Evolutionary conservation across 495 filamentous ascomycete species (phyloP), one percentile per base, ranked within the genome.

Genomic region (Apiosordaria backusii): DNA sequence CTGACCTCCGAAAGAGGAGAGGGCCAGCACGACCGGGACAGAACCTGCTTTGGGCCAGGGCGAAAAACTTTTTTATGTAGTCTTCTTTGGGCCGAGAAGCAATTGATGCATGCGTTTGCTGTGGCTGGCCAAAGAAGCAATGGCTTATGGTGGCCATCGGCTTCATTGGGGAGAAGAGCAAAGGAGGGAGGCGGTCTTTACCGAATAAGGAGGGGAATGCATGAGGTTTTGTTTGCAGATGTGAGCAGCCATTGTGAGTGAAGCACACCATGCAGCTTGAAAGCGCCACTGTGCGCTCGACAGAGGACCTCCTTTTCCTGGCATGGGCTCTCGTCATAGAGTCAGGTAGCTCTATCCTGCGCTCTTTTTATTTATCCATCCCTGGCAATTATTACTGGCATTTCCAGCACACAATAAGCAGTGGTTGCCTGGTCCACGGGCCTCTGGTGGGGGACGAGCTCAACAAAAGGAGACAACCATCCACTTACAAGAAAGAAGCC

Each of bases 341-440:
- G n/a, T n/a, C n/a, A 45, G 35, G 35, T 1, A 45, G n/a, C n/a
- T 45, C 13, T 45, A 45, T 45, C 4, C 3, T 29, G 27, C n/a
- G n/a, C n/a, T n/a, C 27, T 26, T 63, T 16, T 64, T 64, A 26
- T 66, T 70, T 66, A 15, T 58, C 27, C 18, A 53, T 64, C 57
- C 21, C 23, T n/a, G 58, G 64, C 40, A 23, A 69, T 66, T 61
- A 64, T 64, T 70, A 61, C 23, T 35, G 21, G 68, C 64, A 64
- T 64, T 70, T 35, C 29, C 29, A 35, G 29, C 5, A 35, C 29
- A 58, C 25, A 35, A 19, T 10, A 9, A 22, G 4, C 21, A 24
- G 65, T 60, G 65, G 70, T 69, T 72, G 70, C 70, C 67, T 68
- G 67, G 66, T n/a, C 62, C 64, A 65, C 58, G 15, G 22, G 21